Conservation (phyloP, 1,139 yeast species). For the Suhomyces bribrorum region DNA sequence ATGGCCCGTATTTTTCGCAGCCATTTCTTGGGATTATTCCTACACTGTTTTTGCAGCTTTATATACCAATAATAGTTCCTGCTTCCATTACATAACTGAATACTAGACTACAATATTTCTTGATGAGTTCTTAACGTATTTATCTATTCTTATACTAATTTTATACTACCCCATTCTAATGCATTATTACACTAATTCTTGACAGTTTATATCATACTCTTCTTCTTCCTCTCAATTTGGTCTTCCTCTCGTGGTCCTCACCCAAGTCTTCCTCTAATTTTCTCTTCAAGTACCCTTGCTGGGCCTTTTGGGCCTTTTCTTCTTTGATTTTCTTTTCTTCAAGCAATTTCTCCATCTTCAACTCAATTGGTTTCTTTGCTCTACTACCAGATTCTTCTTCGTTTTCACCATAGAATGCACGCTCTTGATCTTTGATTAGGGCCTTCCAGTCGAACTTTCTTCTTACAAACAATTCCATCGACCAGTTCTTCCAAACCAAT, state of each 20-base stretch:
- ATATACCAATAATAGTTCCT: background rate
- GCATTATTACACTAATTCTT: too few relatives aligned
- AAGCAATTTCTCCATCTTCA: conserved; percentile 44
- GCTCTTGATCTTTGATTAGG: conserved; percentile 69
- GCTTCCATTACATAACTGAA: too few relatives aligned
- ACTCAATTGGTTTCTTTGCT: conserved; percentile 43
- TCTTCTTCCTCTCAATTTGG: conserved; percentile 13
- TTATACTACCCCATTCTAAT: background rate
- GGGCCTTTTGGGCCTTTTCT: conserved; percentile 21
- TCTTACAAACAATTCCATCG: conserved; percentile 72
- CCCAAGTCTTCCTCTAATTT: conserved; percentile 18
- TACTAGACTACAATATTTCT: too few relatives aligned
- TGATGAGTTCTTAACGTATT: background rate
- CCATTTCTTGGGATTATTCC: too few relatives aligned
- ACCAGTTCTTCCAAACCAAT: conserved; percentile 95
- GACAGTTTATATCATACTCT: conserved; percentile 1
- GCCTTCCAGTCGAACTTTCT: conserved; percentile 84
- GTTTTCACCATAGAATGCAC: conserved; percentile 38
- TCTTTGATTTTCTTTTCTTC: conserved; percentile 34
- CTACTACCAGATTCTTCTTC: conserved; percentile 20
- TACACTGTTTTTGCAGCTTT: background rate
- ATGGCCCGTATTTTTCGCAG: too few relatives aligned
- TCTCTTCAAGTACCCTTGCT: conserved; percentile 20
- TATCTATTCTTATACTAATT: too few relatives aligned
- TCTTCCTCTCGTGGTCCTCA: conserved; percentile 4